Percentiles rank a stretch among this genome's conserved stretches.
These are phyloP conservation scores for Fraxinus velutina DNA, from an alignment of 305 asterid genomes.

Conservation along the genomic window DNA sequence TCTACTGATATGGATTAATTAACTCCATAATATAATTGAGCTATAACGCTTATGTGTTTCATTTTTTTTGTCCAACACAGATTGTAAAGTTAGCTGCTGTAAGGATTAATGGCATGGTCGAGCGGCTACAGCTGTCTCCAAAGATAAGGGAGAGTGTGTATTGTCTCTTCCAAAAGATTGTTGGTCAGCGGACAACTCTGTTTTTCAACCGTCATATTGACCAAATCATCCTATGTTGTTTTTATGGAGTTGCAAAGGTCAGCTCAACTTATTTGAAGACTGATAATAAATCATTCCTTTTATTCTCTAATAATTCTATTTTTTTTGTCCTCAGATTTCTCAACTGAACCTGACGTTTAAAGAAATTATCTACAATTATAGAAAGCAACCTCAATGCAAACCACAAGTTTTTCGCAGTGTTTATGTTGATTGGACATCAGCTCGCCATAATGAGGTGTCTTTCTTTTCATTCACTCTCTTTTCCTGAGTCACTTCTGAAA, in stretches of 20 bases:
- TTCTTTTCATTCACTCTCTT: constrained; percentile 12
- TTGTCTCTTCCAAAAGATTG: constrained; percentile 88
- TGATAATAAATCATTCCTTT: constrained; percentile 6
- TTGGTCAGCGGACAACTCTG: constrained; percentile 64
- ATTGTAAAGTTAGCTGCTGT: constrained; percentile 93
- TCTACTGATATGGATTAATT: neutral
- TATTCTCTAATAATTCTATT: constrained; percentile 21
- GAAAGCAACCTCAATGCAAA: constrained; percentile 96
- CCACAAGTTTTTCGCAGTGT: constrained; percentile 95
- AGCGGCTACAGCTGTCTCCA: constrained; percentile 86
- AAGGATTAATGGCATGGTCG: constrained; percentile 96
- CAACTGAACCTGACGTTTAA: constrained; percentile 86
- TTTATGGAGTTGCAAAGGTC: constrained; percentile 97
- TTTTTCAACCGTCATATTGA: constrained; percentile 92
- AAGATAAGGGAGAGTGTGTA: constrained; percentile 75
- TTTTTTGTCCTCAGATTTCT: constrained; percentile 65
- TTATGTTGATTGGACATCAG: constrained; percentile 72
- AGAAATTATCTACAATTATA: constrained; percentile 85
- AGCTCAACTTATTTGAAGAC: constrained; percentile 24
- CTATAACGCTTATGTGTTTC: neutral
- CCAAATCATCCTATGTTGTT: constrained; percentile 93
- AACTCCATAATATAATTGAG: neutral
- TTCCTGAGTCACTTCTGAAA: constrained; percentile 4
- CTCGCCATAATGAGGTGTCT: constrained; percentile 59
- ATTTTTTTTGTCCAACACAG: constrained; percentile 33